Evolutionary conservation across 805 yeast species (phyloP).

Genomic region (Candida methanosorbosa): DNA sequence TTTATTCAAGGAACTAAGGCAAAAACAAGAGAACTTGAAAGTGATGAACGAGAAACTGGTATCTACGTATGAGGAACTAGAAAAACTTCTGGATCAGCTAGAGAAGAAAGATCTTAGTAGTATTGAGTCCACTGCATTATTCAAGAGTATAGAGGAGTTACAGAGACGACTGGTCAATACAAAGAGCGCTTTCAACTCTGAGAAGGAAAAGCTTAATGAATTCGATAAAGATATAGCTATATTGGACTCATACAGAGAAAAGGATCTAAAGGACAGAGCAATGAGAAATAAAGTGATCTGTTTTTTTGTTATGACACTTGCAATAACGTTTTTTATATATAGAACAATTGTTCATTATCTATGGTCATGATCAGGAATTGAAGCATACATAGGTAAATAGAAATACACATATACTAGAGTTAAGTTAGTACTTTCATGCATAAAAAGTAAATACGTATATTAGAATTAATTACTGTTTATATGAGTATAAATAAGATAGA

Average conservation of each 20-base stretch:
- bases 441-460: background rate
- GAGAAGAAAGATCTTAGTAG: slow-evolving; percentile 17
- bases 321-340: slow-evolving; percentile 4
- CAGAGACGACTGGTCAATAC: slow-evolving; percentile 12
- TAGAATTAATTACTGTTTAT: background rate
- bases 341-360: background rate
- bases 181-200: slow-evolving; percentile 9
- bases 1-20: slow-evolving; percentile 19
- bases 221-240: slow-evolving; percentile 12
- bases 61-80: slow-evolving; percentile 17
- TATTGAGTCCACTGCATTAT: slow-evolving; percentile 13
- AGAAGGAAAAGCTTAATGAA: slow-evolving; percentile 13
- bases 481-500: no score
- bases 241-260: slow-evolving; percentile 12
- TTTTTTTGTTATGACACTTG: slow-evolving; percentile 1
- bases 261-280: slow-evolving; percentile 6
- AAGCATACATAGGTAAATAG: no score
- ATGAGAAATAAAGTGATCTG: slow-evolving; percentile 7
- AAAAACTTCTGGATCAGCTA: slow-evolving; percentile 18
- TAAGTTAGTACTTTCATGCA: no score
- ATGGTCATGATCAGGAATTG: no score
- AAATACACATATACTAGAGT: no score
- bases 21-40: slow-evolving; percentile 18
- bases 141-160: slow-evolving; percentile 19
- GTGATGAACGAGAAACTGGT: slow-evolving; percentile 20